A percentile compares a stretch with the other conserved stretches of the same genome.
phyloP scores from a whole-genome alignment of 495 filamentous ascomycete species.

The Margaritispora aquatica region DNA sequence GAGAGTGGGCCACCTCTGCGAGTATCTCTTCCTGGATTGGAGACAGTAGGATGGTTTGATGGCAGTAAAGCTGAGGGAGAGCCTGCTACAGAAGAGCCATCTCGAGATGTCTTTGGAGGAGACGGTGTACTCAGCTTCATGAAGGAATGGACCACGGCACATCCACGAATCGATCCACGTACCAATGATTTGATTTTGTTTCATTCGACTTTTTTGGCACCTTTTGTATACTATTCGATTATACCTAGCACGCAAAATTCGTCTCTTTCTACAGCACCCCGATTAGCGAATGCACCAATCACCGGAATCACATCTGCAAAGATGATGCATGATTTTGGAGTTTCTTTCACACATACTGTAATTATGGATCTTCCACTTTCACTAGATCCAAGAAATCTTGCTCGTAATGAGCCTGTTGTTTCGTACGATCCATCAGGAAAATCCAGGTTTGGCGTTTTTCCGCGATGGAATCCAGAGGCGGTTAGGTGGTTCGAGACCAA shows the following conservation, averaged over 20 bases:
- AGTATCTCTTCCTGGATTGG: constrained; percentile 49
- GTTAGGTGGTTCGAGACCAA: constrained; percentile 59
- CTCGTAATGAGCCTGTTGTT: constrained; percentile 45
- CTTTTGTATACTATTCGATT: constrained; percentile 61
- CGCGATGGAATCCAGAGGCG: constrained; percentile 44
- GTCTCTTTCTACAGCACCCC: constrained; percentile 12
- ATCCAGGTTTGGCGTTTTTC: constrained; percentile 59
- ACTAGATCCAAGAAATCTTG: constrained; percentile 52
- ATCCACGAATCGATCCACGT: constrained; percentile 54
- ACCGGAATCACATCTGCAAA: constrained; percentile 53
- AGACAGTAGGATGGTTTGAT: constrained; percentile 63
- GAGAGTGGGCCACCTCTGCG: constrained; percentile 63
- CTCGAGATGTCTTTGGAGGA: constrained; percentile 39
- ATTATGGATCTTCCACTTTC: constrained; percentile 62
- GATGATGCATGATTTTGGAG: constrained; percentile 70
- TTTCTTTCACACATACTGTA: constrained; percentile 49
- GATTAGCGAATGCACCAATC: constrained; percentile 38
- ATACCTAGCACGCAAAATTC: constrained; percentile 30
- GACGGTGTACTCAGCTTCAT: constrained; percentile 45
- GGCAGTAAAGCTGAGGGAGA: constrained; percentile 46
- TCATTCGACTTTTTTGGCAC: constrained; percentile 51
- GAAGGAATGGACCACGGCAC: constrained; percentile 63
- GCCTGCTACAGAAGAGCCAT: constrained; percentile 10
- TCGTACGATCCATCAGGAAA: constrained; percentile 44
- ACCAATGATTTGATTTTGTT: constrained; percentile 59